Evolutionary conservation across 2,329 filamentous ascomycete species (phyloP).

Genomic region (Paecilomyces sp.): DNA sequence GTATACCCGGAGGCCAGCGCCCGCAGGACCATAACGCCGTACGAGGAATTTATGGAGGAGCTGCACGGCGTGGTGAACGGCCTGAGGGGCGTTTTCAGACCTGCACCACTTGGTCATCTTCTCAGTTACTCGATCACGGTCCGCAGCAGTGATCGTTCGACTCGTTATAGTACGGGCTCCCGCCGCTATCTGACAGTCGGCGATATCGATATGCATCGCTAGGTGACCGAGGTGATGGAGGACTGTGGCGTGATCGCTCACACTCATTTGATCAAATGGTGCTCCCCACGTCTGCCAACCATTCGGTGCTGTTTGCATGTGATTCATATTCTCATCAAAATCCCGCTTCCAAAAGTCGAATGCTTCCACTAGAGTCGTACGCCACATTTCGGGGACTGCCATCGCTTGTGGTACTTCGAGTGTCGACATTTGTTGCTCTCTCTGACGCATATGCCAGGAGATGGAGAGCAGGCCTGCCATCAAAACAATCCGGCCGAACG

Average conservation of each 20-base stretch:
- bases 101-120: conserved; percentile 82
- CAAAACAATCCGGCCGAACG: conserved; percentile 84
- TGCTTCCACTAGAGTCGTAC: conserved; percentile 71
- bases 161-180: conserved; percentile 79
- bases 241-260: conserved; percentile 51
- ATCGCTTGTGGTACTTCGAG: conserved; percentile 72
- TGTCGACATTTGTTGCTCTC: conserved; percentile 85
- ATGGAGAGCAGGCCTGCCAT: conserved; percentile 93
- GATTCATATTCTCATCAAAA: conserved; percentile 75
- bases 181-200: conserved; percentile 93
- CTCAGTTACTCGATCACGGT: conserved; percentile 70
- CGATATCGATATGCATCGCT: conserved; percentile 94
- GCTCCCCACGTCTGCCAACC: not conserved
- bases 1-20: conserved; percentile 46
- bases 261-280: conserved; percentile 7
- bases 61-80: conserved; percentile 80
- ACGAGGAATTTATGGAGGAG: conserved; percentile 83
- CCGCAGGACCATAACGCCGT: conserved; percentile 64
- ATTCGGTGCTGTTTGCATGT: conserved; percentile 27
- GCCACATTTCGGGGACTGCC: conserved; percentile 86
- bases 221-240: conserved; percentile 93
- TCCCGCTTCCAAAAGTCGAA: conserved; percentile 93
- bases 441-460: conserved; percentile 95
- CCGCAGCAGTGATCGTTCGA: conserved; percentile 72
- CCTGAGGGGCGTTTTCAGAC: conserved; percentile 53